Base-by-base conservation (phyloP, 768 basidiomycete genomes). In the Boletus vermiculosoides region DNA sequence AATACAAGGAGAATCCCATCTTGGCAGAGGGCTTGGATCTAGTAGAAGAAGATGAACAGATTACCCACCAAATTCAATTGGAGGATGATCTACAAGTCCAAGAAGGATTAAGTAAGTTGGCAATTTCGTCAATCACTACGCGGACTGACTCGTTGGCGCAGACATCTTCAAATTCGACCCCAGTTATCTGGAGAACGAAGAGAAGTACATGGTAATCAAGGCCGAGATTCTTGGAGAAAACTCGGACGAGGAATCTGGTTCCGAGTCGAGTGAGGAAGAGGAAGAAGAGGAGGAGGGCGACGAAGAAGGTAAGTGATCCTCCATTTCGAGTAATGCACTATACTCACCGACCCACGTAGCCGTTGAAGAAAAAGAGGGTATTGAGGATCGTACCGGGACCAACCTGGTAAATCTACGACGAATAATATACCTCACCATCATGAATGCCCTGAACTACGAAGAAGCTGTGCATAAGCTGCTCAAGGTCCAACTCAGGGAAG, bases 391-490 rank as follows among this genome's bases (percentile, higher is more conserved):
- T 62, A 98, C 97, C 0, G 94, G 91, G 70, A 97, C 94, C 16
- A 97, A 97, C 69, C 77, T 98, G 54, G 94, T 98, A 71, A 98
- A 98, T 73, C 75, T 99, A 49, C 87, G 97, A 49, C 84, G 94
- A 66, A 83, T 85, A 23, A 98, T 99, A 70, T 99, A 99, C 71
- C 76, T 99, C 61, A 97, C 97, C 0, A 96, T 98, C 78, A 98
- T 98, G 96, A 98, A 98, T 68, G 93, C 94, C 45, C 80, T 98
- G 56, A 94, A 92, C 72, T 97, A 94, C 70, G 97, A 99, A 73
- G 97, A 99, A 85, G 96, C 96, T 0, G 95, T 98, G 0, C 97
- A 99, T 75, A 99, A 99, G 70, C 74, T 99, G 30, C 83, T 98
- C 68, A 98, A 96, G 73, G 84, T 99, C 23, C 89, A 96, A 63